Evolutionary conservation across 176 grass and related monocot species (phyloP), one percentile per base, ranked within the genome.

Genomic region (Aegilops sharonensis): DNA sequence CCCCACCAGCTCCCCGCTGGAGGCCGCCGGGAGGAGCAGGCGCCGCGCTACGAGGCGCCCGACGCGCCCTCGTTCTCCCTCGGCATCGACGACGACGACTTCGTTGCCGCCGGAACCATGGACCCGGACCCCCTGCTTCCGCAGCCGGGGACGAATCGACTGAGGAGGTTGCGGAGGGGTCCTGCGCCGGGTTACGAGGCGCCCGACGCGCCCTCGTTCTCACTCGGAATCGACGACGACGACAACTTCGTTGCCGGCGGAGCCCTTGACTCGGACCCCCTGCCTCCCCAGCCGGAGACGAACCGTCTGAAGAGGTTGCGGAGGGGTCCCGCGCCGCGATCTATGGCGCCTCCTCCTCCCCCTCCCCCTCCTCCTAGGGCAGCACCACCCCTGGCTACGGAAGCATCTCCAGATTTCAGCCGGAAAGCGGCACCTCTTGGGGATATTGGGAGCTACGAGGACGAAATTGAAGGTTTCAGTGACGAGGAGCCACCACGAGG

Each of bases 391-490:
- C 5, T 32, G n/a, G 0, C 35, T 4, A 29, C 21, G 29, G 78
- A 89, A 42, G 61, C 59, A 6, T 78, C 68, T 93, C 87, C 78
- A 12, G 37, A 45, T 25, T 65, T 82, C 9, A 76, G 34, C 52
- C 69, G 52, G 2, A 45, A 37, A 37, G 52, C 20, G 37, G 37
- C 50, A 54, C 21, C 25, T 24, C 50, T 67, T 8, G 83, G 34
- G 4, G 50, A 48, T 6, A 35, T 85, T 79, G 75, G 81, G 45
- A 91, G 84, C 31, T 37, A 67, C 1, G 89, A 93, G 43, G 94
- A 97, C 30, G 94, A 92, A 32, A 94, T 97, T 2, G 94, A 94
- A 36, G 72, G 72, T 45, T 94, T 84, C 63, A 90, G 88, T 3
- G 85, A 94, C 3, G 94, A 97, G 35, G 92, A 97, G 23, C 59